Base-by-base conservation (phyloP, 371 early-diverging fungal species). In the Thermomucor indicae-seudaticae region DNA sequence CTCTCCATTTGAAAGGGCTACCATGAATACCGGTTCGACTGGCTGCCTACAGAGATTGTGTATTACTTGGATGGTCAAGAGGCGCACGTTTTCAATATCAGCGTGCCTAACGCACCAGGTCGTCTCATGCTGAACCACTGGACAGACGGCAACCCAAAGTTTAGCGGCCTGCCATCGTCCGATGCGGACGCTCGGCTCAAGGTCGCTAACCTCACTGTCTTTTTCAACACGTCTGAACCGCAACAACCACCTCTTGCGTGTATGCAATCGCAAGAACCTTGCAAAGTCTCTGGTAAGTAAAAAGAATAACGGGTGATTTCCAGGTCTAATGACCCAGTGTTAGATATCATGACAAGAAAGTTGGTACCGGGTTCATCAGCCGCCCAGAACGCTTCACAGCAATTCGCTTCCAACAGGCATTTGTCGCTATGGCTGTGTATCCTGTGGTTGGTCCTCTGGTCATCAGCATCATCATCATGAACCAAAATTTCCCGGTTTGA, bases 1-100 rank as follows among this genome's bases (percentile, higher is more conserved):
- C 2, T 23, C 17, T 41, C 17, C 16, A 17, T 10, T 22, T 29
- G 8, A 24, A 17, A 14, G 11, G 7, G 6, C 19, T 70, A 59
- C 24, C 75, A 74, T 30, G 71, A 70, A 45, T 75, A 71, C 34
- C 55, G 72, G 12, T 71, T 75, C 38, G 75, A 75, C 27, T 75
- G 75, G 72, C 32, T 43, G 3, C 72, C 75, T 3, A 49, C 28
- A 8, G 41, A 30, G n/a, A 58, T 69, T 23, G 58, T 61, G 6
- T 71, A 57, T 30, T 71, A 60, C 44, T 37, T 74, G 17, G 75
- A 74, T 49, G 59, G 59, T 11, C 22, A 32, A 23, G 23, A 60
- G 28, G 41, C 62, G 0, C 30, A 53, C 7, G 54, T 52, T 20
- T 58, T 75, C 51, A 67, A 51, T 3, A 57, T 58, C 6, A 66